Evolutionary conservation across 129 eudicot genomes (phyloP), one percentile per base, ranked within the genome.

Genomic region (Oenanthe sinensis): DNA sequence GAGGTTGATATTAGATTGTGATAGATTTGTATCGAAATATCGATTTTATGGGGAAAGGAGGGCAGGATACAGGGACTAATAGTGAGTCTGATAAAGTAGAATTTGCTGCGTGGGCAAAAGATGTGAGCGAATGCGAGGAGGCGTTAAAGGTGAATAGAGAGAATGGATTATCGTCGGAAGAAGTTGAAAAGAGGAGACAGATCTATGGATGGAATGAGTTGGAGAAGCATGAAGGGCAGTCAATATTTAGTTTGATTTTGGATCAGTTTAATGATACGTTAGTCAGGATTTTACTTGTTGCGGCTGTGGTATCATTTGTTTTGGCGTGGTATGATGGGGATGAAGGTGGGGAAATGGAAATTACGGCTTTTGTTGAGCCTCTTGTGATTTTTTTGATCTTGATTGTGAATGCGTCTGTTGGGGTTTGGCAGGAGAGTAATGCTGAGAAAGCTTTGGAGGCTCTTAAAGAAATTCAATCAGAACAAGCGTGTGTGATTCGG

Each of bases 361-460:
- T 89, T 76, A 90, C 96, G 2, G 88, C 98, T 0, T 93, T 91
- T 39, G 98, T 93, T 45, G 98, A 93, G 84, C 98, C 98, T 11
- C 82, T 93, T 49, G 98, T 93, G 69, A 93, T 93, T 42, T 86
- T 93, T 84, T 84, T 89, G 83, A 93, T 93, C 65, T 74, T 93
- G 74, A 83, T 93, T 73, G 90, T 93, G 74, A 93, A 93, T 46
- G 98, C 97, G 0, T 78, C 87, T 83, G 97, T 93, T 62, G 98
- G 98, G 37, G 98, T 93, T 55, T 93, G 98, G 98, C 97, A 93
- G 85, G 98, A 93, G 86, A 91, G 82, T 74, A 93, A 93, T 54
- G 98, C 98, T 0, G 98, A 93, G 75, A 93, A 91, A 75, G 98
- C 98, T 67, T 83, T 93, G 37, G 98, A 93, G 77, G 98, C 98